A percentile compares a stretch with the other conserved stretches of the same genome.
Conservation (phyloP, 1,139 yeast genomes). For the Sugiyamaella neomexicana region DNA sequence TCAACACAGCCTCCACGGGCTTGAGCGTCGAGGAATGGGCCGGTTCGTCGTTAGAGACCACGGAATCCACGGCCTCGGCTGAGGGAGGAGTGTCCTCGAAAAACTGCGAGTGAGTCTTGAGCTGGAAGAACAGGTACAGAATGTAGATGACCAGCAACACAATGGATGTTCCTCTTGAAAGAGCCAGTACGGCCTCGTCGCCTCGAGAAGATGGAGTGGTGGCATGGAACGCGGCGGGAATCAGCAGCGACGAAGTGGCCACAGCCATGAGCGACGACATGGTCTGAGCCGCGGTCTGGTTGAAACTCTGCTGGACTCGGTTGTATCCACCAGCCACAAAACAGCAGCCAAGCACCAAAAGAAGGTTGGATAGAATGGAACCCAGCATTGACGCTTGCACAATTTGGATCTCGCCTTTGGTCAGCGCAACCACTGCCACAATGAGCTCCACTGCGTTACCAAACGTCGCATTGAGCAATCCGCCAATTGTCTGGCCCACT, state of each 20-base stretch:
- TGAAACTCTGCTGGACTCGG: slow-evolving; percentile 81
- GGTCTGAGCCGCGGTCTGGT: slow-evolving; percentile 96
- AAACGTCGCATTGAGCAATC: slow-evolving; percentile 89
- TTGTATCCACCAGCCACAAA: slow-evolving; percentile 91
- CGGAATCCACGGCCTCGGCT: slow-evolving; percentile 40
- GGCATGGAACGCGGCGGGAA: slow-evolving; percentile 96
- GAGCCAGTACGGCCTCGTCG: slow-evolving; percentile 58
- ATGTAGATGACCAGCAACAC: slow-evolving; percentile 76
- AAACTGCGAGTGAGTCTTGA: slow-evolving; percentile 73
- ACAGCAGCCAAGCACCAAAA: slow-evolving; percentile 93
- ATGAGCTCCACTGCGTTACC: slow-evolving; percentile 95
- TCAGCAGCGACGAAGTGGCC: slow-evolving; percentile 80
- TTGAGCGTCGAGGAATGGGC: slow-evolving; percentile 32
- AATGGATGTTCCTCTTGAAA: slow-evolving; percentile 85
- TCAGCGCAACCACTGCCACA: slow-evolving; percentile 86
- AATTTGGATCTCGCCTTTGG: slow-evolving; percentile 82
- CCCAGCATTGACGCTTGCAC: slow-evolving; percentile 97
- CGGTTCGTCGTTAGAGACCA: slow-evolving; percentile 30
- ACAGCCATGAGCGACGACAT: slow-evolving; percentile 93
- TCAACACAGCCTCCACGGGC: slow-evolving; percentile 33
- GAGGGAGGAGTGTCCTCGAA: slow-evolving; percentile 47
- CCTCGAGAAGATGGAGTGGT: slow-evolving; percentile 54
- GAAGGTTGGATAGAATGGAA: slow-evolving; percentile 79
- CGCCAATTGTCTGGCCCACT: slow-evolving; percentile 87
- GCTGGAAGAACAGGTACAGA: slow-evolving; percentile 79